Evolutionary conservation across 805 yeast species (phyloP).

Genomic region (Starmera caribaea): DNA sequence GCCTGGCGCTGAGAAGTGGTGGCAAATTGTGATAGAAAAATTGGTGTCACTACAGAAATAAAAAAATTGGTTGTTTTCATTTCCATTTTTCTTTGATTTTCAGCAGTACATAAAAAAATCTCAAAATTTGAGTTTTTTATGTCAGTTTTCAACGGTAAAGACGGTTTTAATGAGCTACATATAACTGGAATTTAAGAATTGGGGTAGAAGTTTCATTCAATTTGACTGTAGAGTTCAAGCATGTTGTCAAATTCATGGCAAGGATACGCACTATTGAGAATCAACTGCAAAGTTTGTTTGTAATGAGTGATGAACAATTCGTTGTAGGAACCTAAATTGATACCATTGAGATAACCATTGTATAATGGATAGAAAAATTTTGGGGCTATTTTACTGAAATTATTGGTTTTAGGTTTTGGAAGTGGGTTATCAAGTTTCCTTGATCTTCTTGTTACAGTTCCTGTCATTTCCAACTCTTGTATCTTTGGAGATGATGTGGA

Average conservation of each 20-base stretch:
- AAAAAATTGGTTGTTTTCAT: no score
- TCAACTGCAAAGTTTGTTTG: constrained; percentile 33
- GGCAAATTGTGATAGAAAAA: no score
- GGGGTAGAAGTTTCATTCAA: constrained; percentile 2
- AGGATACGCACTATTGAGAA: constrained; percentile 41
- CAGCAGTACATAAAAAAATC: no score
- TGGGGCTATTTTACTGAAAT: constrained; percentile 27
- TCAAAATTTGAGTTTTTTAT: no score
- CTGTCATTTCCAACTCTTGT: constrained; percentile 4
- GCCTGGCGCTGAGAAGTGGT: no score
- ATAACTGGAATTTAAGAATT: no score
- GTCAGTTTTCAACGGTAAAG: no score
- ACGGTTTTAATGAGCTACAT: no score
- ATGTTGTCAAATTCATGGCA: constrained; percentile 26
- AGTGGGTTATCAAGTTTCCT: constrained; percentile 12
- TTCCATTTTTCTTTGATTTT: no score
- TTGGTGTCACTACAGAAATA: no score
- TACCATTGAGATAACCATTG: constrained; percentile 43
- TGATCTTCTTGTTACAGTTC: constrained; percentile 23
- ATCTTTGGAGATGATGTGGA: constrained; percentile 1
- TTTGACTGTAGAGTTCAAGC: constrained; percentile 20
- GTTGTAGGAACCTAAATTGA: constrained; percentile 45
- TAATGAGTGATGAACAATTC: constrained; percentile 42
- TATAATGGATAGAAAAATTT: constrained; percentile 44
- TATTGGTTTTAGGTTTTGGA: constrained; percentile 14